Base-by-base conservation (phyloP, 2,329 filamentous ascomycete genomes). In the Coniochaeta prunicola region DNA sequence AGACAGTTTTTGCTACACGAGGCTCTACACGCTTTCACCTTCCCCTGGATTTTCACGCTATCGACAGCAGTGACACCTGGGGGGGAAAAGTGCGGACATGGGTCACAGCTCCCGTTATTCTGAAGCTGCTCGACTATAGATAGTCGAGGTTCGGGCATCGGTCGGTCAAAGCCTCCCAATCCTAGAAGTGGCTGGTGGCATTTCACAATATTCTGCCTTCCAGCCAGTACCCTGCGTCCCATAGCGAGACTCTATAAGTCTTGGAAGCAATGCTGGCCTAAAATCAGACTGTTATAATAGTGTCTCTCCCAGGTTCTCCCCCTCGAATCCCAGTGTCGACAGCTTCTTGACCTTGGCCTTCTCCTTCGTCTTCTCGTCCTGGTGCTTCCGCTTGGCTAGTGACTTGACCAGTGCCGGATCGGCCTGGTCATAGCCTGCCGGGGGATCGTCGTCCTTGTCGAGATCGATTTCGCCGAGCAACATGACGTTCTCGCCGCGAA, bases 401-500 rank as follows among this genome's bases (percentile, higher is more conserved):
- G 86, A 77, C 1, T 90, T 81, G 1, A 86, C 91, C 63, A 72
- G 69, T 67, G 84, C 77, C 63, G 64, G 36, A 10, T 71, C 69
- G 50, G 69, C 71, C 65, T 80, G 77, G 64, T 81, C 78, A 66
- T 89, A 91, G 33, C 87, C 85, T 4, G 80, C 73, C 1, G 91
- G 91, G 15, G 91, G 81, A 60, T 96, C 87, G 72, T 99, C 94
- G 74, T 99, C 94, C 69, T 89, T 91, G 77, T 99, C 94, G 26
- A 99, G 84, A 72, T 99, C 94, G 67, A 99, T 96, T 75, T 97
- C 96, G 38, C 94, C 94, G 19, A 97, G 82, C 50, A 99, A 80
- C 57, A 96, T 80, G n/a, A 99, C 94, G 72, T 99, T 99, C 77
- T 99, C 94, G 65, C 94, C 94, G 60, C 94, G 83, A 53, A 99